Evolutionary conservation across 2,329 filamentous ascomycete species (phyloP).

Genomic region (Cordyceps militaris): DNA sequence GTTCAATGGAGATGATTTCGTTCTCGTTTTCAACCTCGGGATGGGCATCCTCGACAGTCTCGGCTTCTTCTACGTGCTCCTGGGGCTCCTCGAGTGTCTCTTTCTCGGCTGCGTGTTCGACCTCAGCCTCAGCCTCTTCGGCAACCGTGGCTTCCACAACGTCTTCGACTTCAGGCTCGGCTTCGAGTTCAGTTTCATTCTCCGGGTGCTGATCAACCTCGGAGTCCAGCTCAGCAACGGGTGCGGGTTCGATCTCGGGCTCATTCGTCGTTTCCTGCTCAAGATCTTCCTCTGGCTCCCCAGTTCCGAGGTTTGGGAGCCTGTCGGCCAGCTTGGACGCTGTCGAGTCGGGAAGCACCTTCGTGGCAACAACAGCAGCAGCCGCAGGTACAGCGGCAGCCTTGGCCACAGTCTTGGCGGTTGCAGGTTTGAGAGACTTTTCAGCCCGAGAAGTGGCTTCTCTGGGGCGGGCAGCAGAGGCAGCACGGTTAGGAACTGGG

Average conservation of each 20-base stretch:
- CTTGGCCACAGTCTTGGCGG: neutral
- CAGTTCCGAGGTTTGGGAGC: neutral
- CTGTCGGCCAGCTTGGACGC: conserved; percentile 3
- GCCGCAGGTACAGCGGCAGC: neutral
- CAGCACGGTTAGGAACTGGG: conserved; percentile 12
- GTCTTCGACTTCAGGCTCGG: conserved; percentile 9
- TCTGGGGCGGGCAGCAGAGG: conserved; percentile 2
- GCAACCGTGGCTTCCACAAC: too few relatives aligned
- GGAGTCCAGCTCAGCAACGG: neutral
- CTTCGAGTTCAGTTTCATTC: conserved; percentile 8
- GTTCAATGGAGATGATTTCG: conserved; percentile 4
- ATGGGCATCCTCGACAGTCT: conserved; percentile 14
- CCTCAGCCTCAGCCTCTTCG: conserved; percentile 7
- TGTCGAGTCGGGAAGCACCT: neutral
- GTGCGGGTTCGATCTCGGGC: neutral
- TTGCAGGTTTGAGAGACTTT: neutral
- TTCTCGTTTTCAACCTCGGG: conserved; percentile 8
- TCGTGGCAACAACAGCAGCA: neutral
- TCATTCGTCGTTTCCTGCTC: neutral
- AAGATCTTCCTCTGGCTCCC: neutral
- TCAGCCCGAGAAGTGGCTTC: conserved; percentile 2
- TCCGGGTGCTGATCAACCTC: neutral
- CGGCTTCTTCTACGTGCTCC: conserved; percentile 16
- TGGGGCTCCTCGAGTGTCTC: conserved; percentile 9
- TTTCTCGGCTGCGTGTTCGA: conserved; percentile 9